These are phyloP conservation scores for Diplogelasinospora grovesii DNA, from an alignment of 495 filamentous ascomycete genomes.

Conservation along the genomic window DNA sequence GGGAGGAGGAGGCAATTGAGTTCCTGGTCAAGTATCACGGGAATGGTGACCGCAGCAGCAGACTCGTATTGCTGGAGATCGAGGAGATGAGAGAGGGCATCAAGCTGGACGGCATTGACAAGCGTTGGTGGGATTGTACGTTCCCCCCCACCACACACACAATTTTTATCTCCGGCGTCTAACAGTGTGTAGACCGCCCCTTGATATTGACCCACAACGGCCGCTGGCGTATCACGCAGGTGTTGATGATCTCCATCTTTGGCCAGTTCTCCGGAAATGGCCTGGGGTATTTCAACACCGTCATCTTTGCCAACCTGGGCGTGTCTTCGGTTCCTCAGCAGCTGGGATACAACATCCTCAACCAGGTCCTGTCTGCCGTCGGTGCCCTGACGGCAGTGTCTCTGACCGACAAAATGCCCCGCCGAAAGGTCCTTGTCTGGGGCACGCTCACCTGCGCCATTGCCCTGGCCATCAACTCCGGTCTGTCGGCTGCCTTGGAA, in stretches of 20 bases:
- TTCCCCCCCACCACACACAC: too few species aligned
- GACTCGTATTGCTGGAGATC: constrained; percentile 48
- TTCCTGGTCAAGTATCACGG: constrained; percentile 56
- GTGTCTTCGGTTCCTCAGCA: constrained; percentile 27
- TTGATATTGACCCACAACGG: constrained; percentile 37
- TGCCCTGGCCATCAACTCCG: constrained; percentile 43
- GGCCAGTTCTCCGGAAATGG: constrained; percentile 48
- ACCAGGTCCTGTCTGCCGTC: constrained; percentile 37
- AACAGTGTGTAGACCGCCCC: too few species aligned
- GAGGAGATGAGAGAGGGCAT: constrained; percentile 57
- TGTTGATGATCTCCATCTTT: constrained; percentile 47
- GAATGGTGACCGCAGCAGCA: constrained; percentile 45
- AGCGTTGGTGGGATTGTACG: constrained; percentile 38
- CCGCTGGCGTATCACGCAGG: constrained; percentile 42
- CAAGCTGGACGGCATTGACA: constrained; percentile 48
- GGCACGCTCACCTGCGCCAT: constrained; percentile 43
- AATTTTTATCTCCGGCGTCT: too few species aligned
- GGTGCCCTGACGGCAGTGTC: constrained; percentile 38
- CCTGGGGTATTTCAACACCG: constrained; percentile 36
- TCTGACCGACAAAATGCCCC: constrained; percentile 38
- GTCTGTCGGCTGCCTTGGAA: constrained; percentile 36
- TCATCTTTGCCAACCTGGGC: constrained; percentile 28
- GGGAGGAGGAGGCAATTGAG: constrained; percentile 43
- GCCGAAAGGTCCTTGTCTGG: constrained; percentile 36
- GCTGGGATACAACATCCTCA: constrained; percentile 41